A percentile compares a stretch with the other conserved stretches of the same genome.
Conservation (phyloP, 768 basidiomycete genomes). For the Plicaturopsis crispa region DNA sequence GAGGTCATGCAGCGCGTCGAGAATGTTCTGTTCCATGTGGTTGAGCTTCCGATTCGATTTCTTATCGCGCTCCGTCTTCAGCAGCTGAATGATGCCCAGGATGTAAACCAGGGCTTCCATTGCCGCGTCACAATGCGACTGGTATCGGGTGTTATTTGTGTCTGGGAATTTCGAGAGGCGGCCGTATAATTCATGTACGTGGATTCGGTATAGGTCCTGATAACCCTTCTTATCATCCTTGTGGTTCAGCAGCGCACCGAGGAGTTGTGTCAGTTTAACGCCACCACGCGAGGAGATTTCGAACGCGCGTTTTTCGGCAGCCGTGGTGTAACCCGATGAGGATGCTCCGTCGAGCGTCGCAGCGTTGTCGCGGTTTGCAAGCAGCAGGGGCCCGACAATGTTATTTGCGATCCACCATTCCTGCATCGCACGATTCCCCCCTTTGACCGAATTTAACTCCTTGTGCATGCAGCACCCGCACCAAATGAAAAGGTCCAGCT, state of each 20-base stretch:
- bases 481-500: conserved; percentile 14
- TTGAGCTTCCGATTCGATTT: conserved; percentile 1
- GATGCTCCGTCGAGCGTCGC: background rate
- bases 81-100: conserved; percentile 7
- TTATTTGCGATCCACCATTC: conserved; percentile 8
- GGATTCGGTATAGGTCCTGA: conserved; percentile 13
- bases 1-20: conserved; percentile 6
- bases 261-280: conserved; percentile 7
- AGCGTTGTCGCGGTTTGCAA: conserved; percentile 3
- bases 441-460: conserved; percentile 18
- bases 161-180: conserved; percentile 20
- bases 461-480: conserved; percentile 24
- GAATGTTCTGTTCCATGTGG: conserved; percentile 12
- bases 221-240: conserved; percentile 16
- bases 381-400: conserved; percentile 7
- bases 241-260: conserved; percentile 12
- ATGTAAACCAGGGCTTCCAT: conserved; percentile 17
- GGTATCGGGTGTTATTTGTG: conserved; percentile 27
- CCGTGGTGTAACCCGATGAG: background rate
- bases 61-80: background rate
- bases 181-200: conserved; percentile 15
- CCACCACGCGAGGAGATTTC: conserved; percentile 10
- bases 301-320: conserved; percentile 2
- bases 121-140: conserved; percentile 22
- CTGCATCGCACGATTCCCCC: conserved; percentile 12